Percentiles rank a stretch among this genome's conserved stretches.
phyloP scores from a whole-genome alignment of 2,329 filamentous ascomycete species.

The Dichotomopilus funicola region DNA sequence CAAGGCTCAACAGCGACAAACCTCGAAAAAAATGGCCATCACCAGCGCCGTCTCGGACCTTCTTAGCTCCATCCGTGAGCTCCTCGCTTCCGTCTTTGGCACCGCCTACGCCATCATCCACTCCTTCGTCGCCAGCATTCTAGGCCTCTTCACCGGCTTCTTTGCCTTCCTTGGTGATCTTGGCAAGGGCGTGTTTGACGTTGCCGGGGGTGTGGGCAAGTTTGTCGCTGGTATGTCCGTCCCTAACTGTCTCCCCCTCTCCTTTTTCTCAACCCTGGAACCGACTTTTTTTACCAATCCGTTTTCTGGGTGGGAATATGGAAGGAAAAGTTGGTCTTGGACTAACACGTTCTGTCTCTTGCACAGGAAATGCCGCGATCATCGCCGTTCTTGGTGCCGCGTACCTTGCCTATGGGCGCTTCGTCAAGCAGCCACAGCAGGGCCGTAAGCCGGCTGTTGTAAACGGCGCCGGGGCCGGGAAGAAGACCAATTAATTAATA shows the following conservation, averaged over 20 bases:
- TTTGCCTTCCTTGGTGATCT: slow-evolving; percentile 22
- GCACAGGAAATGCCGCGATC: slow-evolving; percentile 24
- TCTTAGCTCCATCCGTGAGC: slow-evolving; percentile 24
- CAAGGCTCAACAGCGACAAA: background rate
- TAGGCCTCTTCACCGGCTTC: slow-evolving; percentile 21
- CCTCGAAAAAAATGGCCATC: slow-evolving; percentile 21
- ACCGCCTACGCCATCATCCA: slow-evolving; percentile 22
- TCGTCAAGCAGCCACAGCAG: slow-evolving; percentile 19
- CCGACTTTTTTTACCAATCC: too few species aligned
- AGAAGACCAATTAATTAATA: slow-evolving; percentile 19
- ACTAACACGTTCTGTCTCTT: background rate
- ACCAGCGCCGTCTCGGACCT: slow-evolving; percentile 23
- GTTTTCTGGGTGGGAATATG: too few species aligned
- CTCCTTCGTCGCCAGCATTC: slow-evolving; percentile 21
- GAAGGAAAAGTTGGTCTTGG: background rate
- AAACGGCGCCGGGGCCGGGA: slow-evolving; percentile 13
- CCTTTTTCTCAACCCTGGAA: too few species aligned
- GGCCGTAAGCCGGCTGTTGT: slow-evolving; percentile 5
- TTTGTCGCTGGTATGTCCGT: slow-evolving; percentile 22
- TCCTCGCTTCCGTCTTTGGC: slow-evolving; percentile 22
- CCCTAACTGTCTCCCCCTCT: too few species aligned
- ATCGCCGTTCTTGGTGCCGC: slow-evolving; percentile 28
- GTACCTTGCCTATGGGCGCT: slow-evolving; percentile 21
- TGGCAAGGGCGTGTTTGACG: slow-evolving; percentile 21
- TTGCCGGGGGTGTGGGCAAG: slow-evolving; percentile 23